Evolutionary conservation across 2,329 filamentous ascomycete genomes (phyloP).

Genomic region (Didymellaceae sp.): DNA sequence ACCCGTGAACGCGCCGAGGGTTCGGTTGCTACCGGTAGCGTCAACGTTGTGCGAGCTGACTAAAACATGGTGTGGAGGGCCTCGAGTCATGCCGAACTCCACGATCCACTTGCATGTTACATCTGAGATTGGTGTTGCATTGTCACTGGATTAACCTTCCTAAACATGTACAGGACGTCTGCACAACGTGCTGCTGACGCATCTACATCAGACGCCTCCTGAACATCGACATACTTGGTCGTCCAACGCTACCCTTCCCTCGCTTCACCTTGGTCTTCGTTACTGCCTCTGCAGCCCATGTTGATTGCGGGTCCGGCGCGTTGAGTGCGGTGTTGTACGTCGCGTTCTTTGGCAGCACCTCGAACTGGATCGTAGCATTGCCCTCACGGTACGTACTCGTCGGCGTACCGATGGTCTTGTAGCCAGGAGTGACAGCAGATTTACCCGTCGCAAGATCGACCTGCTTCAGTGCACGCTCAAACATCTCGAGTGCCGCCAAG

Average conservation of each 20-base stretch:
- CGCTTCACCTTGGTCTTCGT: conserved; percentile 28
- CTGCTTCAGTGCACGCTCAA: conserved; percentile 57
- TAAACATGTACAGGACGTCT: background rate
- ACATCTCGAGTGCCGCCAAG: conserved; percentile 56
- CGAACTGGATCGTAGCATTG: conserved; percentile 55
- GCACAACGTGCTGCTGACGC: background rate
- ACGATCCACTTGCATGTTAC: background rate
- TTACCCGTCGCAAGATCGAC: conserved; percentile 60
- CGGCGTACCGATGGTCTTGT: conserved; percentile 44
- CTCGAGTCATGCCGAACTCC: conserved; percentile 8
- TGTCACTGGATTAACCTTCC: background rate
- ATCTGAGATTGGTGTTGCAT: background rate
- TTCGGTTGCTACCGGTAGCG: conserved; percentile 12
- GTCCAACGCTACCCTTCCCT: conserved; percentile 21
- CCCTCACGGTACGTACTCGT: conserved; percentile 53
- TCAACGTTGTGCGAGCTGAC: conserved; percentile 19
- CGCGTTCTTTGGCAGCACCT: conserved; percentile 51
- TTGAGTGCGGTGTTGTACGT: conserved; percentile 58
- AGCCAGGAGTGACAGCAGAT: conserved; percentile 29
- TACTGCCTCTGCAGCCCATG: conserved; percentile 29
- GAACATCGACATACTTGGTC: conserved; percentile 24
- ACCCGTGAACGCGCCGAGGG: background rate
- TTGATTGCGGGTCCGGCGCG: conserved; percentile 48
- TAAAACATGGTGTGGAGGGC: conserved; percentile 7
- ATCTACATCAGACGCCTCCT: conserved; percentile 19